A percentile compares a stretch with the other conserved stretches of the same genome.
Evolutionary conservation across 2,329 filamentous ascomycete genomes (phyloP).

Genomic region (Simplicillium aogashimaense): DNA sequence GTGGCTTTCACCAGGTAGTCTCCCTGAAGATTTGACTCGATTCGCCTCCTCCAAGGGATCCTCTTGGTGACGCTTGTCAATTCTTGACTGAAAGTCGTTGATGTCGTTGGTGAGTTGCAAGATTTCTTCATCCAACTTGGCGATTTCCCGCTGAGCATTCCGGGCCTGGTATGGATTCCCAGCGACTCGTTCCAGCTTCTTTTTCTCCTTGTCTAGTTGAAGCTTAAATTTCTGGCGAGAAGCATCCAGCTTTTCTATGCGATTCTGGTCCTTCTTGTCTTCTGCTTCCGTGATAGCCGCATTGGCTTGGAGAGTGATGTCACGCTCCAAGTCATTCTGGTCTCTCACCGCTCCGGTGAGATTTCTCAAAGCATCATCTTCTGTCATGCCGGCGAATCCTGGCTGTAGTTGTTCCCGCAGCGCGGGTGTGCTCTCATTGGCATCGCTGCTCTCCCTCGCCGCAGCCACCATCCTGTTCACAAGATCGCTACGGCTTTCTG

Average conservation of each 20-base stretch:
- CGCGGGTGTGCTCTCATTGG: slow-evolving; percentile 5
- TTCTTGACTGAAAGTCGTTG: slow-evolving; percentile 69
- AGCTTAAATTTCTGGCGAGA: slow-evolving; percentile 49
- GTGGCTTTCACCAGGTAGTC: slow-evolving; percentile 69
- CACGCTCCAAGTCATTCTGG: slow-evolving; percentile 83
- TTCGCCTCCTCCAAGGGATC: slow-evolving; percentile 30
- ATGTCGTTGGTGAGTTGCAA: slow-evolving; percentile 61
- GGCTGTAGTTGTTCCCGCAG: slow-evolving; percentile 6
- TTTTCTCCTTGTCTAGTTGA: slow-evolving; percentile 49
- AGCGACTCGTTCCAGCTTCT: slow-evolving; percentile 31
- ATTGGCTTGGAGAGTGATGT: slow-evolving; percentile 60
- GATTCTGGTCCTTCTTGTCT: slow-evolving; percentile 51
- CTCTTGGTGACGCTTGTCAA: slow-evolving; percentile 61
- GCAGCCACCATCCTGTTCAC: slow-evolving; percentile 16
- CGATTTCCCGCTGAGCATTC: slow-evolving; percentile 55
- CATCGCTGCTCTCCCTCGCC: slow-evolving; percentile 12
- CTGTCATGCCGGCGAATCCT: slow-evolving; percentile 31
- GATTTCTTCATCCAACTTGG: slow-evolving; percentile 55
- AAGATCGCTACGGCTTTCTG: neutral
- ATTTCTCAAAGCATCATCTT: slow-evolving; percentile 49
- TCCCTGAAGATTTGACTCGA: slow-evolving; percentile 38
- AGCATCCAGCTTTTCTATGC: slow-evolving; percentile 48
- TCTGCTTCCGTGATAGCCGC: slow-evolving; percentile 50
- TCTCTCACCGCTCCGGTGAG: slow-evolving; percentile 65
- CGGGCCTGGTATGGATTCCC: slow-evolving; percentile 40